Base-by-base conservation (phyloP, 1,284 basidiomycete genomes). In the Xerocomus amazonicus region DNA sequence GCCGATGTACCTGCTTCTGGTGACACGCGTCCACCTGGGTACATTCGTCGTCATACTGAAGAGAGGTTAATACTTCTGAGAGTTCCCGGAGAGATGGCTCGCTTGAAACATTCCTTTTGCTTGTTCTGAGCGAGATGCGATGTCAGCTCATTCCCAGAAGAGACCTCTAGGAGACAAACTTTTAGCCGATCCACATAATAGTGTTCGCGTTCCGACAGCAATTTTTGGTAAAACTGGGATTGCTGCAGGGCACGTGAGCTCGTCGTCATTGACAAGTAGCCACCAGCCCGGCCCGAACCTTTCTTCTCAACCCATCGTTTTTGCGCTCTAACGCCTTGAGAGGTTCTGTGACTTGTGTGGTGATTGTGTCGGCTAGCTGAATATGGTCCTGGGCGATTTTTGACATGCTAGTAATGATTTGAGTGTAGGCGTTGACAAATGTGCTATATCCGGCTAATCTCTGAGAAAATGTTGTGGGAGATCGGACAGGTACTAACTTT, bases 1-100 rank as follows among this genome's bases (percentile, higher is more conserved):
- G 47, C 7, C 9, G 42, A 47, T 47, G 51, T 62, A 82, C 88
- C 78, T 90, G 87, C 67, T 90, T 90, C 71, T 86, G 83, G 39
- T 85, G 81, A 58, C 80, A 78, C 19, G 74, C 68, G 60, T 87
- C 86, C 13, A 87, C 78, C 62, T 88, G 86, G 16, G 62, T 60
- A 62, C 89, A 91, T 58, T 87, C 82, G 35, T 83, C 83, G 55
- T 90, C 85, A 59, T 91, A 91, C 87, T 90, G 53, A 40, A 33
- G 19, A 40, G 42, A 47, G 7, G 39, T 53, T 35, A 53, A 42
- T 53, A 49, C 23, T 43, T 27, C 34, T 45, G 52, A 48, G 13
- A 23, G 1, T 19, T 13, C 28, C 31, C 34, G 36, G 32, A 34
- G 42, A n/a, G 12, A 6, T 37, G 6, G 29, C 14, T 12, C 38